phyloP scores from a whole-genome alignment of 2,329 filamentous ascomycete genomes.

The Dactylellina parvicollis region DNA sequence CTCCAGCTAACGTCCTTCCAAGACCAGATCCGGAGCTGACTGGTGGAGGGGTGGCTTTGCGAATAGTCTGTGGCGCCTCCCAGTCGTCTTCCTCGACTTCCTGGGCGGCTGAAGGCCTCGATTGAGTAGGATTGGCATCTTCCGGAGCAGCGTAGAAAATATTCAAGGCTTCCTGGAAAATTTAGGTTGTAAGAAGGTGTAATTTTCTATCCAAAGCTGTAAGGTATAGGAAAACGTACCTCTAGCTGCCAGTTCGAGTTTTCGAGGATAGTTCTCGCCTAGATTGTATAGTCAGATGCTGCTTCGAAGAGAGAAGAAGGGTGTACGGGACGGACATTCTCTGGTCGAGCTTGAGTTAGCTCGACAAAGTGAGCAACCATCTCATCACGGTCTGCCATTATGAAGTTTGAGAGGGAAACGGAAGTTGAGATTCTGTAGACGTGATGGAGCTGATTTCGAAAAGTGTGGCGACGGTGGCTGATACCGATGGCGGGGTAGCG shows the following conservation, averaged over 20 bases:
- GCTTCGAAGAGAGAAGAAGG: background rate
- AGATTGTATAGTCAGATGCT: conserved; percentile 6
- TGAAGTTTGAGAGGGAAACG: background rate
- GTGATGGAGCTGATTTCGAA: background rate
- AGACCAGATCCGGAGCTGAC: background rate
- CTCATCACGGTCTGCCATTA: conserved; percentile 46
- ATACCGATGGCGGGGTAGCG: conserved; percentile 49
- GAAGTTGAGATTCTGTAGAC: too few relatives aligned
- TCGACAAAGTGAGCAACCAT: conserved; percentile 41
- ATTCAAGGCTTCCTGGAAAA: conserved; percentile 42
- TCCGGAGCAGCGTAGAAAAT: conserved; percentile 49
- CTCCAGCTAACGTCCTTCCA: conserved; percentile 32
- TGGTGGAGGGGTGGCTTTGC: conserved; percentile 45
- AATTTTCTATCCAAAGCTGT: background rate
- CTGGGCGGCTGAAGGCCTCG: conserved; percentile 23
- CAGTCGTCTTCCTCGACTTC: conserved; percentile 34
- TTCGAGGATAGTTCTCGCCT: conserved; percentile 75
- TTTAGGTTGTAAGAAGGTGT: background rate
- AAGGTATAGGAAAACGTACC: conserved; percentile 68
- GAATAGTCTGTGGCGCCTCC: conserved; percentile 42
- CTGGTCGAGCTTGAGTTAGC: conserved; percentile 55
- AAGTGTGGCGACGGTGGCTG: conserved; percentile 12
- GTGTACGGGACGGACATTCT: conserved; percentile 52
- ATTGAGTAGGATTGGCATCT: conserved; percentile 6
- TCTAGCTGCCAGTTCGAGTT: conserved; percentile 74